phyloP scores from a whole-genome alignment of 495 filamentous ascomycete genomes.

The Cenococcum geophilum region DNA sequence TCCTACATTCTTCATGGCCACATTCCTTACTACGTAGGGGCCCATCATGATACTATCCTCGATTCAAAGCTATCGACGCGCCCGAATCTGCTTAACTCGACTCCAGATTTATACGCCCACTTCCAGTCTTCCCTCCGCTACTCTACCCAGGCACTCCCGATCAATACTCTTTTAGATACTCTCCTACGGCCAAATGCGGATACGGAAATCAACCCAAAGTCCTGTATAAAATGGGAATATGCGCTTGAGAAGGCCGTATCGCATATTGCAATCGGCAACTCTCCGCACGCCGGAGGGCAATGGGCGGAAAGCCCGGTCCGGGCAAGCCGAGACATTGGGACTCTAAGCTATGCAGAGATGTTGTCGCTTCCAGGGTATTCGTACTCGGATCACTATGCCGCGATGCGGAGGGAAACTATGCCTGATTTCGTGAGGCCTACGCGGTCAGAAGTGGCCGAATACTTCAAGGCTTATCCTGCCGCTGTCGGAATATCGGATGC shows the following conservation, averaged over 20 bases:
- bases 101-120: constrained; percentile 46
- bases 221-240: constrained; percentile 53
- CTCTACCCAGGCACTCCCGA: constrained; percentile 58
- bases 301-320: constrained; percentile 55
- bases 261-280: constrained; percentile 54
- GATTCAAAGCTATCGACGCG: constrained; percentile 47
- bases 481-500: constrained; percentile 49
- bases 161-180: constrained; percentile 61
- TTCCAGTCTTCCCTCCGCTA: constrained; percentile 60
- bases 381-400: constrained; percentile 50
- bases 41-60: constrained; percentile 57
- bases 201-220: constrained; percentile 47
- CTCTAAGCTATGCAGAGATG: constrained; percentile 58
- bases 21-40: constrained; percentile 53
- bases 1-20: constrained; percentile 64
- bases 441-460: constrained; percentile 52
- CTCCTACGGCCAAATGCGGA: constrained; percentile 60
- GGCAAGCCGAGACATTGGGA: constrained; percentile 44
- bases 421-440: constrained; percentile 54
- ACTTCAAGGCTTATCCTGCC: constrained; percentile 52
- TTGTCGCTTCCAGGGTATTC: constrained; percentile 59
- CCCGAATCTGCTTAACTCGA: constrained; percentile 47
- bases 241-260: constrained; percentile 49
- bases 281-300: constrained; percentile 53
- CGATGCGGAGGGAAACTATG: constrained; percentile 41